These are phyloP conservation scores for Lasiodiplodia citricola DNA, from an alignment of 2,329 filamentous ascomycete species.

Conservation along the genomic window DNA sequence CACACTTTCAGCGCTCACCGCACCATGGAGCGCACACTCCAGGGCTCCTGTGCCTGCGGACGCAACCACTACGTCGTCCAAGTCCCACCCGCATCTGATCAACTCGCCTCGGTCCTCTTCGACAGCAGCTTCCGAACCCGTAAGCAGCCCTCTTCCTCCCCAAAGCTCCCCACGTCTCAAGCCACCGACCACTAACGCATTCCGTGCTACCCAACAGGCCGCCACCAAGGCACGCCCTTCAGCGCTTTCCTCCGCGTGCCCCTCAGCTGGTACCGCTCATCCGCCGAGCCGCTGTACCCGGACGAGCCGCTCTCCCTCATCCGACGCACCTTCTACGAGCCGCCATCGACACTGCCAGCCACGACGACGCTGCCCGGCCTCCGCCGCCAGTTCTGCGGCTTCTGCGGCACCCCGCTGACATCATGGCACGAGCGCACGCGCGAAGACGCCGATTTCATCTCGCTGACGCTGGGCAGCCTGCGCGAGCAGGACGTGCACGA, in stretches of 20 bases:
- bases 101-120: constrained; percentile 73
- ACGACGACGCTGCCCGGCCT: background rate
- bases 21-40: constrained; percentile 58
- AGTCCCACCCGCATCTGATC: constrained; percentile 64
- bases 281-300: constrained; percentile 74
- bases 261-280: constrained; percentile 77
- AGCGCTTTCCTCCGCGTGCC: constrained; percentile 85
- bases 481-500: constrained; percentile 71
- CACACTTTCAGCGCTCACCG: background rate
- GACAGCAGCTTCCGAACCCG: constrained; percentile 72
- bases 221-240: constrained; percentile 72
- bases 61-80: constrained; percentile 81
- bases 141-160: constrained; percentile 56
- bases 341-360: constrained; percentile 47
- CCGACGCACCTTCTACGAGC: constrained; percentile 48
- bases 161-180: background rate
- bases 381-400: constrained; percentile 85
- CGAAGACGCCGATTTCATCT: constrained; percentile 77
- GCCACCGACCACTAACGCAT: background rate
- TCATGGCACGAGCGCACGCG: constrained; percentile 79
- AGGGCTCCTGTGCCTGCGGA: constrained; percentile 83
- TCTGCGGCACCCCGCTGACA: constrained; percentile 83
- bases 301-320: constrained; percentile 67
- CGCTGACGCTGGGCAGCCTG: constrained; percentile 80
- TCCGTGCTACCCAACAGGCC: constrained; percentile 54